phyloP scores from a whole-genome alignment of 345 rosid genomes.

The Brassica juncea region DNA sequence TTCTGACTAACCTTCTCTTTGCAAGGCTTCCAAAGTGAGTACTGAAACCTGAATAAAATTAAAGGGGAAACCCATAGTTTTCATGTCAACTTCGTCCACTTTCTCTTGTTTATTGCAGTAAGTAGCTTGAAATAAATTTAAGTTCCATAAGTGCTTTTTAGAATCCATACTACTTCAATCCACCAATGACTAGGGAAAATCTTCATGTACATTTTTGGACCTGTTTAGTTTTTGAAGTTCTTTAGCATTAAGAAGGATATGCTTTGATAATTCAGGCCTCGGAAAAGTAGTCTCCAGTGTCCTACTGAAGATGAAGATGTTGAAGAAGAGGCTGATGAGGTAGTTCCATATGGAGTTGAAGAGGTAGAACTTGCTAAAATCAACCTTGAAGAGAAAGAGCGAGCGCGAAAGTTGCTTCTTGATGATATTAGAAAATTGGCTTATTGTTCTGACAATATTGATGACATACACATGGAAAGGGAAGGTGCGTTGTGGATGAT shows the following conservation, averaged over 20 bases:
- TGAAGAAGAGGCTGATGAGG: constrained; percentile 96
- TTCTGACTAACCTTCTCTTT: constrained; percentile 94
- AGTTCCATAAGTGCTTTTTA: background rate
- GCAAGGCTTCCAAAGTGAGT: constrained; percentile 97
- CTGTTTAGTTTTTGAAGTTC: background rate
- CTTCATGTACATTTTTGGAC: background rate
- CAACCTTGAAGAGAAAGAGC: constrained; percentile 76
- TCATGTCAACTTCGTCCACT: constrained; percentile 1
- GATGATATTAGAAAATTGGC: constrained; percentile 80
- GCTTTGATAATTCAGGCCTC: constrained; percentile 67
- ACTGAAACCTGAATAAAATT: constrained; percentile 23
- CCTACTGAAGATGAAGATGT: constrained; percentile 93
- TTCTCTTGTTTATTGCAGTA: constrained; percentile 10
- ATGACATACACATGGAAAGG: constrained; percentile 47
- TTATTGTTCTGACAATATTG: constrained; percentile 53
- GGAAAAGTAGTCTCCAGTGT: constrained; percentile 81
- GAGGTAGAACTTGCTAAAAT: constrained; percentile 96
- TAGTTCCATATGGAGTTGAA: constrained; percentile 96
- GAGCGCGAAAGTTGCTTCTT: constrained; percentile 70
- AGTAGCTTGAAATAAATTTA: constrained; percentile 10
- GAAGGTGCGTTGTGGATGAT: constrained; percentile 51
- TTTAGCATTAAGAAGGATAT: background rate
- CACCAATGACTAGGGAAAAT: constrained; percentile 12
- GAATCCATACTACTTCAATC: background rate
- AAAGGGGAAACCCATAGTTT: constrained; percentile 17